Evolutionary conservation across 352 stramenopile genomes (phyloP).

Genomic region (Pythium biforme): DNA sequence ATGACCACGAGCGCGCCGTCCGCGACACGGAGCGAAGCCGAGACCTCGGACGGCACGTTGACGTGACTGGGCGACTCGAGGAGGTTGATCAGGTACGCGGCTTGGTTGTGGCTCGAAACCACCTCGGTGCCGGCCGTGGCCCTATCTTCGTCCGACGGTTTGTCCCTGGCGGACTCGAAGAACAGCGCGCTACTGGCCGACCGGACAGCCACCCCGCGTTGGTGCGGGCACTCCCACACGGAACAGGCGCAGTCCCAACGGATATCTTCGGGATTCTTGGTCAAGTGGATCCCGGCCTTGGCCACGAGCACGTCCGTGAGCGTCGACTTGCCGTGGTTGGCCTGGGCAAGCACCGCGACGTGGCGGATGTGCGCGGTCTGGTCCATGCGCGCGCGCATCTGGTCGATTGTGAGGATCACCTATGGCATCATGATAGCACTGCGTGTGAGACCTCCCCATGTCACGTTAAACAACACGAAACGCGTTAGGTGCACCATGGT

Average conservation of each 20-base stretch:
- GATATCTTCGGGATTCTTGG: constrained; percentile 97
- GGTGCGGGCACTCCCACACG: no score
- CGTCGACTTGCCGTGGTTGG: constrained; percentile 99
- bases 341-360: constrained; percentile 99
- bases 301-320: constrained; percentile 98
- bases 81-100: constrained; percentile 99
- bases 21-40: constrained; percentile 98
- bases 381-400: constrained; percentile 98
- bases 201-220: constrained; percentile 99
- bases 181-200: constrained; percentile 99
- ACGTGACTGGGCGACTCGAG: constrained; percentile 99
- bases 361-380: constrained; percentile 99
- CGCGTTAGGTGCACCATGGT: constrained; percentile 25
- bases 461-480: no score
- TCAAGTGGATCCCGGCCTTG: constrained; percentile 99
- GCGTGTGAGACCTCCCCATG: no score
- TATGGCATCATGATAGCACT: no score
- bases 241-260: constrained; percentile 98
- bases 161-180: constrained; percentile 99
- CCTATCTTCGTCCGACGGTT: constrained; percentile 86
- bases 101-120: no score
- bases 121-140: no score
- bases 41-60: constrained; percentile 99
- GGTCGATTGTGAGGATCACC: constrained; percentile 99
- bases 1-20: constrained; percentile 99